These are phyloP conservation scores for Croton laevigatus DNA, from an alignment of 441 rosid genomes.

Conservation along the genomic window DNA sequence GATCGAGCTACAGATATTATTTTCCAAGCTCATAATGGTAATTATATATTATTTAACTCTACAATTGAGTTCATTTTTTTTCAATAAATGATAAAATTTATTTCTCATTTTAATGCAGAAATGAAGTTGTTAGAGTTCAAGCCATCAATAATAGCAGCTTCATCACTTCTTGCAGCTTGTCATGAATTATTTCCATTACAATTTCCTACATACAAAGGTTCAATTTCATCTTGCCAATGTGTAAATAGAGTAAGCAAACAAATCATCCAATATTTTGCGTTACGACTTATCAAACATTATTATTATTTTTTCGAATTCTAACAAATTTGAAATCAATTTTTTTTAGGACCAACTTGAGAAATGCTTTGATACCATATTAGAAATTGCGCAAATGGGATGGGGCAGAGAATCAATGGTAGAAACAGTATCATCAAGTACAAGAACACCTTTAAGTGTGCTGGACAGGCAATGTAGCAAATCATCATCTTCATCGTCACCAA, in stretches of 20 bases:
- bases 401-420: conserved; percentile 31
- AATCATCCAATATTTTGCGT: neutral
- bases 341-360: conserved; percentile 37
- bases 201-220: conserved; percentile 29
- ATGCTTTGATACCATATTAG: conserved; percentile 38
- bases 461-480: conserved; percentile 35
- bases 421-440: conserved; percentile 34
- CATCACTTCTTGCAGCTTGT: conserved; percentile 48
- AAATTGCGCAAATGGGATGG: conserved; percentile 38
- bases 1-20: conserved; percentile 47
- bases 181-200: conserved; percentile 51
- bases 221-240: conserved; percentile 33
- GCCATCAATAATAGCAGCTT: conserved; percentile 61
- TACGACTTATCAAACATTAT: conserved; percentile 21
- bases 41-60: neutral
- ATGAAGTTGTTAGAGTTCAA: conserved; percentile 45
- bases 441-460: conserved; percentile 46
- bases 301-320: neutral
- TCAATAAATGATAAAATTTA: too few relatives aligned
- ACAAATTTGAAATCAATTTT: neutral
- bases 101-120: conserved; percentile 30
- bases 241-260: conserved; percentile 36
- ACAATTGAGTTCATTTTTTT: neutral
- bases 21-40: conserved; percentile 51
- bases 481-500: conserved; percentile 7